phyloP scores from a whole-genome alignment of 1,284 basidiomycete genomes.

The Coniophora puteana region DNA sequence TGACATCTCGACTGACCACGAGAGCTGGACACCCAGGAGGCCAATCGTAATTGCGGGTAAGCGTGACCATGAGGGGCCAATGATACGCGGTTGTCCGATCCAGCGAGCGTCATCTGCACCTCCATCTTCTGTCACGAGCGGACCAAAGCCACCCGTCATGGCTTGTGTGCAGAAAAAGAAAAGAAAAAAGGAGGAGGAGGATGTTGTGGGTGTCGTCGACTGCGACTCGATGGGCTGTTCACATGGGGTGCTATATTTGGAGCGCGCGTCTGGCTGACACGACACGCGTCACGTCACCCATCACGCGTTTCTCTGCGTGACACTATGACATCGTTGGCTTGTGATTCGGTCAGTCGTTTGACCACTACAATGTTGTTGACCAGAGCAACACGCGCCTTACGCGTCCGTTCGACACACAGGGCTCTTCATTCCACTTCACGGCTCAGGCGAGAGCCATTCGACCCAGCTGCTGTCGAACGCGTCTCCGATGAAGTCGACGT shows the following conservation, averaged over 20 bases:
- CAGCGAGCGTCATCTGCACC: conserved; percentile 37
- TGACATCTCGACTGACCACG: conserved; percentile 92
- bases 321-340: no score
- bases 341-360: no score
- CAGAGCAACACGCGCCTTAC: background rate
- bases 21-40: conserved; percentile 77
- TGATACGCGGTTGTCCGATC: conserved; percentile 50
- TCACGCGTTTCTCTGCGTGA: no score
- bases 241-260: no score
- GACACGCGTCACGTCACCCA: no score
- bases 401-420: conserved; percentile 6
- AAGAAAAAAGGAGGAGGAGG: no score
- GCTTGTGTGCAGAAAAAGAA: no score
- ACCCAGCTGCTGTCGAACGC: conserved; percentile 60
- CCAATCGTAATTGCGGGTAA: conserved; percentile 76
- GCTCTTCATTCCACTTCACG: conserved; percentile 28
- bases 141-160: conserved; percentile 46
- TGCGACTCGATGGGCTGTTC: no score
- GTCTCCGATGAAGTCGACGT: conserved; percentile 91
- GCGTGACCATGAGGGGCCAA: conserved; percentile 58
- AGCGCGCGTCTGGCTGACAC: no score
- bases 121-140: conserved; percentile 34
- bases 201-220: no score
- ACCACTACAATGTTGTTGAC: conserved; percentile 6
- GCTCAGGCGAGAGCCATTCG: conserved; percentile 37